These are phyloP conservation scores for Cucumis sativus DNA, from an alignment of 306 rosid genomes.

Conservation along the genomic window Cucumber_9930_V3 NC_026659.2:25968501-25969000, in stretches of 20 bases:
- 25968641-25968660: conserved; percentile 58
- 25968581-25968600: conserved; percentile 59
- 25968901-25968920: no score
- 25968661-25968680: neutral
- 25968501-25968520: neutral
- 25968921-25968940: no score
- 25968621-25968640: conserved; percentile 50
- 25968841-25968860: no score
- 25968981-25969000: no score
- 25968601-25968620: conserved; percentile 48
- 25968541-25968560: conserved; percentile 55
- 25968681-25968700: neutral
- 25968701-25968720: neutral
- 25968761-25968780: neutral
- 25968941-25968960: no score
- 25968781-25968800: no score
- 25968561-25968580: conserved; percentile 78
- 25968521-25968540: neutral
- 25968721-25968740: neutral
- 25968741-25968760: neutral
- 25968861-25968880: no score
- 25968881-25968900: no score
- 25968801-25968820: no score
- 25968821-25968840: no score
- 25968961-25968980: no score